Conservation (phyloP, 2,329 filamentous ascomycete genomes). For the Fusarium anthophilum region DNA sequence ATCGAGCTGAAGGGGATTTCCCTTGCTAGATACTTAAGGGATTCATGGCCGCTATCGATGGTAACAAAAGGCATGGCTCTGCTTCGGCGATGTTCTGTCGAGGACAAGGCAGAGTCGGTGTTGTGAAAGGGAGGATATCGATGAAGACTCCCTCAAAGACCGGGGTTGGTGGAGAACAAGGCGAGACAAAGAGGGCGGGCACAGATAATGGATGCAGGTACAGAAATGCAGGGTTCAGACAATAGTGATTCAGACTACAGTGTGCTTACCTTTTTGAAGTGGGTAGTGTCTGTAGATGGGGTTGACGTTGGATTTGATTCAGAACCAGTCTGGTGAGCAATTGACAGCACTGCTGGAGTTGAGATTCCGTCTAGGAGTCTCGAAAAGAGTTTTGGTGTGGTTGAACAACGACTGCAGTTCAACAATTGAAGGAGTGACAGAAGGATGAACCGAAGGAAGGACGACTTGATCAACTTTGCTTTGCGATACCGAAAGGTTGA, state of each 20-base stretch:
- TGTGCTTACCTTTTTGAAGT: constrained; percentile 28
- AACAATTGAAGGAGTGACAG: constrained; percentile 38
- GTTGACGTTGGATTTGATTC: constrained; percentile 30
- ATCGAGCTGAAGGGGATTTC: not conserved
- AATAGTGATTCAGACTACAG: constrained; percentile 17
- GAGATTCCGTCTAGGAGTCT: constrained; percentile 43
- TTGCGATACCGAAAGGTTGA: constrained; percentile 25
- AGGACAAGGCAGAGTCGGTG: constrained; percentile 6
- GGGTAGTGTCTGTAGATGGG: constrained; percentile 6
- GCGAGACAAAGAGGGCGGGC: constrained; percentile 25
- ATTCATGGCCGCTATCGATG: constrained; percentile 8
- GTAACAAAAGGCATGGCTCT: not conserved
- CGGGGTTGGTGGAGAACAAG: constrained; percentile 26
- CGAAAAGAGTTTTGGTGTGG: constrained; percentile 26
- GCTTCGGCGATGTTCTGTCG: constrained; percentile 1
- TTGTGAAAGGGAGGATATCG: constrained; percentile 26
- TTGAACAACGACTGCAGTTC: constrained; percentile 39
- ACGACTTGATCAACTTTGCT: constrained; percentile 35
- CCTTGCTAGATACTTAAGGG: not conserved
- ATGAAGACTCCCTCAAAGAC: constrained; percentile 22
- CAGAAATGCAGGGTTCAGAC: constrained; percentile 20
- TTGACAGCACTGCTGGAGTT: constrained; percentile 37
- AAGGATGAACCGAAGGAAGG: constrained; percentile 37
- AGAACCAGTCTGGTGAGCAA: constrained; percentile 42
- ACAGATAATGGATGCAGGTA: constrained; percentile 20